Evolutionary conservation across 257 asterid species (phyloP).

Genomic region (Lycium ferocissimum): DNA sequence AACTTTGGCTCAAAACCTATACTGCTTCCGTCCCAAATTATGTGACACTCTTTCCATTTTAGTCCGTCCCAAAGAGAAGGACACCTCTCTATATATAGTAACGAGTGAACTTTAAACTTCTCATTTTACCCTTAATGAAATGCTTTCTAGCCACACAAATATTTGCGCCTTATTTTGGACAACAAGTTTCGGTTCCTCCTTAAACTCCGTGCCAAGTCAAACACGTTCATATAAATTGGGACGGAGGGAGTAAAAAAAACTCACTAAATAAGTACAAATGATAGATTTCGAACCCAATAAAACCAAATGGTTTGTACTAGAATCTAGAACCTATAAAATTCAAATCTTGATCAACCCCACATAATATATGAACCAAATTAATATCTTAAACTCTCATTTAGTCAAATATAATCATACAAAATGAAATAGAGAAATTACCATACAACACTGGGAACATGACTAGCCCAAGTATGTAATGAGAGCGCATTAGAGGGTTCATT

Average conservation of each 20-base stretch:
- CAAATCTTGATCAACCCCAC: neutral
- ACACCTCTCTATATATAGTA: too few species aligned
- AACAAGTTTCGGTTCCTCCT: too few species aligned
- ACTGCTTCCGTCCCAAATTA: too few species aligned
- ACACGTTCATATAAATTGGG: too few species aligned
- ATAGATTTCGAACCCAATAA: neutral
- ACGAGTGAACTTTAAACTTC: too few species aligned
- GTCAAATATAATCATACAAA: neutral
- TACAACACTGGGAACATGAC: conserved; percentile 93
- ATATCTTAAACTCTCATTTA: too few species aligned
- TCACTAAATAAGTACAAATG: neutral
- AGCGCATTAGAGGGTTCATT: conserved; percentile 92
- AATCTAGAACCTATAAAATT: neutral
- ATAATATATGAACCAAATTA: neutral
- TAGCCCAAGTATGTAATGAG: conserved; percentile 94
- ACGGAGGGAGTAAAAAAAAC: neutral
- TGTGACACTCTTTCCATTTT: too few species aligned
- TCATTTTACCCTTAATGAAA: too few species aligned
- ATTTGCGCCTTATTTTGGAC: too few species aligned
- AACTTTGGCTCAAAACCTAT: neutral
- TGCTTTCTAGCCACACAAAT: too few species aligned
- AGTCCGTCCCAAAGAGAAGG: too few species aligned
- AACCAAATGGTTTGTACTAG: neutral
- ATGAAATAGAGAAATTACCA: conserved; percentile 53
- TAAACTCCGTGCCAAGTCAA: too few species aligned